These are phyloP conservation scores for Diaporthe longicolla DNA, from an alignment of 2,329 filamentous ascomycete genomes.

Conservation along the genomic window DNA sequence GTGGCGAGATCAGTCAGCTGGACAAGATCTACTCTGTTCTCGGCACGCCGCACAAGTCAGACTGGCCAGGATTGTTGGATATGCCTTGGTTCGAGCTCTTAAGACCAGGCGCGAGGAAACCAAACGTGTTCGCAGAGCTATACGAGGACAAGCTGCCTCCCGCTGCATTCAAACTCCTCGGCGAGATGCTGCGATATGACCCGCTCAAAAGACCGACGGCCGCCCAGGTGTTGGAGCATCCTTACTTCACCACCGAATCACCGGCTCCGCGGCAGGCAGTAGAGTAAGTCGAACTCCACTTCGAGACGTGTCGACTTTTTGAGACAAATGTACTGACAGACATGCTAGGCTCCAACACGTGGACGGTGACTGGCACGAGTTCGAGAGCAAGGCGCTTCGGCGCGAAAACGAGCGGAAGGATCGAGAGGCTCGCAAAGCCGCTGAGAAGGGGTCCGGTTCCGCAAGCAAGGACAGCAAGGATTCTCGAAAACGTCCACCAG, in stretches of 20 bases:
- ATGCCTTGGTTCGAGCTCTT: conserved; percentile 98
- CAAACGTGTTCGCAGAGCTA: conserved; percentile 84
- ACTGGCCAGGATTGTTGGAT: conserved; percentile 92
- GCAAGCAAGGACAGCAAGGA: conserved; percentile 43
- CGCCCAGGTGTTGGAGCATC: conserved; percentile 85
- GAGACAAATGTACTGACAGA: conserved; percentile 50
- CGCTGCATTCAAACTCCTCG: conserved; percentile 85
- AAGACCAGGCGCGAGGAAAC: conserved; percentile 80
- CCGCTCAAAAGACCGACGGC: conserved; percentile 87
- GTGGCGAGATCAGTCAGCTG: conserved; percentile 94
- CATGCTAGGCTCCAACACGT: conserved; percentile 77
- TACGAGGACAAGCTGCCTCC: conserved; percentile 84
- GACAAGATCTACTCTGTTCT: conserved; percentile 96
- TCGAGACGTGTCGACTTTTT: conserved; percentile 28
- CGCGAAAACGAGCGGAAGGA: conserved; percentile 86
- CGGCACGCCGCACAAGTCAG: conserved; percentile 85
- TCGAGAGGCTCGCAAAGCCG: conserved; percentile 64
- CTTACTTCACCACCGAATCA: conserved; percentile 89
- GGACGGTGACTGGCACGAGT: conserved; percentile 98
- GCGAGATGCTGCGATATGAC: conserved; percentile 90
- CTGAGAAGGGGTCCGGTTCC: conserved; percentile 54
- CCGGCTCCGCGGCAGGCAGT: conserved; percentile 82
- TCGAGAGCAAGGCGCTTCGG: conserved; percentile 93
- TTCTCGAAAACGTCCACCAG: conserved; percentile 57
- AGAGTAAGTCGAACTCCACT: conserved; percentile 72